phyloP scores from a whole-genome alignment of 2,329 filamentous ascomycete species.

The Xylariales sp. region DNA sequence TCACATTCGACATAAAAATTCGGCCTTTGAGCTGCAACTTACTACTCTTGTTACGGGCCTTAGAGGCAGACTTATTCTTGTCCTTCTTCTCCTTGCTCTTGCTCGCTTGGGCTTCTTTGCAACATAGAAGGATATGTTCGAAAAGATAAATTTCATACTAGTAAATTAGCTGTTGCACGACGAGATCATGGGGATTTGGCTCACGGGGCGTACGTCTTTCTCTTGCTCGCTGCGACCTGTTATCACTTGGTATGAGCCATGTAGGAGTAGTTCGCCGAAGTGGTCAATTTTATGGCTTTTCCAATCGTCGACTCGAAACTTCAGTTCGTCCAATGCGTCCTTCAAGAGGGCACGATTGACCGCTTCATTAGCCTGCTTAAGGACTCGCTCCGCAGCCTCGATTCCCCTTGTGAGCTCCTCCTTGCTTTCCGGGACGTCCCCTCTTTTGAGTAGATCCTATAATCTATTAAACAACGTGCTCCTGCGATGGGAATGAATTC shows the following conservation, averaged over 20 bases:
- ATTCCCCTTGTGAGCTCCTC: conserved; percentile 81
- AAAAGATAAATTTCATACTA: conserved; percentile 99
- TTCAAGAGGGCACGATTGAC: conserved; percentile 88
- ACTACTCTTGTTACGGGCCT: conserved; percentile 72
- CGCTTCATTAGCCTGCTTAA: conserved; percentile 88
- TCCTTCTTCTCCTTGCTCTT: conserved; percentile 85
- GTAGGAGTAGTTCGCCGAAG: conserved; percentile 89
- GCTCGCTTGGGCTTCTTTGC: conserved; percentile 90
- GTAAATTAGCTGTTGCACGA: conserved; percentile 38
- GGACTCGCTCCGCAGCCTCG: conserved; percentile 81
- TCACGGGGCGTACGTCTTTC: conserved; percentile 74
- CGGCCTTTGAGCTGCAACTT: conserved; percentile 95
- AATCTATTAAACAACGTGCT: conserved; percentile 44
- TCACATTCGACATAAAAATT: conserved; percentile 99
- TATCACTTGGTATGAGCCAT: conserved; percentile 90
- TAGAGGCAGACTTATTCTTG: conserved; percentile 69
- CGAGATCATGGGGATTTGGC: conserved; percentile 45
- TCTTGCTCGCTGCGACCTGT: conserved; percentile 91
- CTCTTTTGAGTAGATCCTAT: conserved; percentile 85
- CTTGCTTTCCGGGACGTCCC: conserved; percentile 76
- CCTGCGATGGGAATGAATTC: conserved; percentile 35
- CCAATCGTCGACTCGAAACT: conserved; percentile 92
- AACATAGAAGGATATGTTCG: conserved; percentile 93
- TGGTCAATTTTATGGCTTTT: conserved; percentile 89
- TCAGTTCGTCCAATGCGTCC: conserved; percentile 85